These are phyloP conservation scores for Scutellaria baicalensis DNA, from an alignment of 257 asterid species.

Conservation along the genomic window DNA sequence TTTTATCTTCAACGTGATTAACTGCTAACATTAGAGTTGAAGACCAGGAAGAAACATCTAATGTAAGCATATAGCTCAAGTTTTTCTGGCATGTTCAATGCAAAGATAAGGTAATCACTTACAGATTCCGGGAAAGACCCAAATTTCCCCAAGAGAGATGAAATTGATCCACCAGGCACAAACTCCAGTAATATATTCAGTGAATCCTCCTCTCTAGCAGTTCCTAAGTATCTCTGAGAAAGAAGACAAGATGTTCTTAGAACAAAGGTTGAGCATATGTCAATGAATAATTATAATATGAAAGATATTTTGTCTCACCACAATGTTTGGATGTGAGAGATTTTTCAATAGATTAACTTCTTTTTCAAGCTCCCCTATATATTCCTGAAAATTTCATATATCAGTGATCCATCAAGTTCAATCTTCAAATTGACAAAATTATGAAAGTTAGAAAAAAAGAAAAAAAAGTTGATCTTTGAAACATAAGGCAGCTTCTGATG, in stretches of 20 bases:
- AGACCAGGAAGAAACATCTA: not conserved
- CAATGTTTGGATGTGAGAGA: conserved; percentile 94
- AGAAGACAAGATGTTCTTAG: conserved; percentile 11
- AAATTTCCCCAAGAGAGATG: conserved; percentile 93
- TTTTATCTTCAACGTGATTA: conserved; percentile 1
- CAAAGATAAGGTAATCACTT: conserved; percentile 31
- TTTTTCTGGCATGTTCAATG: not conserved
- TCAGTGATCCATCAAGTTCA: conserved; percentile 12
- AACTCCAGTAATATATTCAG: conserved; percentile 88
- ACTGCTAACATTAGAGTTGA: not conserved
- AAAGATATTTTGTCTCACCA: conserved; percentile 47
- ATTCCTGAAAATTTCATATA: conserved; percentile 52
- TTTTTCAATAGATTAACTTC: conserved; percentile 91
- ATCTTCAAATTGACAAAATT: not conserved
- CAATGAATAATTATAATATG: not conserved
- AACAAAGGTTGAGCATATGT: conserved; percentile 6
- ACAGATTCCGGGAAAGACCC: conserved; percentile 98
- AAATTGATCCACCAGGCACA: conserved; percentile 97
- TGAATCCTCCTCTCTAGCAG: conserved; percentile 88
- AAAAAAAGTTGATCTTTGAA: too few relatives aligned
- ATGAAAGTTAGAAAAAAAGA: not conserved
- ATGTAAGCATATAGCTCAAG: not conserved
- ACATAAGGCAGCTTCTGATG: not conserved
- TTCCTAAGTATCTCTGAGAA: conserved; percentile 89
- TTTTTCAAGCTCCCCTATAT: conserved; percentile 90